These are phyloP conservation scores for Pyrenopolyporus hunteri DNA, from an alignment of 495 filamentous ascomycete species.

Conservation along the genomic window DNA sequence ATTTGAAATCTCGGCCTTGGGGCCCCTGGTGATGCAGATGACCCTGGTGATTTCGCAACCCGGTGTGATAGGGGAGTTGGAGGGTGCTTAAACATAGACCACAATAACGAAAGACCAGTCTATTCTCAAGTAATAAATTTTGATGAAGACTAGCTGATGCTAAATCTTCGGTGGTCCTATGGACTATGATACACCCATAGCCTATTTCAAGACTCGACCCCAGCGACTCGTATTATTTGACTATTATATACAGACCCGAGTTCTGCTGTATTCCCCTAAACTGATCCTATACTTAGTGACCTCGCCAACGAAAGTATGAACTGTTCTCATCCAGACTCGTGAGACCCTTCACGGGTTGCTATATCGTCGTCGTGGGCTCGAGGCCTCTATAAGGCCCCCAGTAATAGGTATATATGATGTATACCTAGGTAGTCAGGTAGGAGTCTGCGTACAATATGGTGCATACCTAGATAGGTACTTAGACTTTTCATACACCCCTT, in stretches of 20 bases:
- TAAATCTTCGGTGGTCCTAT: not conserved
- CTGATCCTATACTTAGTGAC: too few relatives aligned
- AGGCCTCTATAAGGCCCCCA: too few relatives aligned
- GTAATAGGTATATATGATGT: too few relatives aligned
- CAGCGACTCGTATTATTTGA: too few relatives aligned
- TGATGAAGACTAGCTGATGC: not conserved
- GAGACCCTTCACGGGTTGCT: too few relatives aligned
- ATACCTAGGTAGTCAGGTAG: not conserved
- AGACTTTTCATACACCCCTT: not conserved
- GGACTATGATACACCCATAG: not conserved
- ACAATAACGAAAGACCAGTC: constrained; percentile 5
- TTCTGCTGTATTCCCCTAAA: too few relatives aligned
- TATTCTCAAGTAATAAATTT: not conserved
- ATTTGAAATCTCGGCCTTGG: constrained; percentile 15
- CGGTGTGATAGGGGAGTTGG: not conserved
- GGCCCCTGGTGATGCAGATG: not conserved
- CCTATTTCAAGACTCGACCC: not conserved
- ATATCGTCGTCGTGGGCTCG: too few relatives aligned
- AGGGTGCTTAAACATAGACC: constrained; percentile 2
- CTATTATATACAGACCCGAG: too few relatives aligned
- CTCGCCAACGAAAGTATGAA: too few relatives aligned
- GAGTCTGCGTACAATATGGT: not conserved
- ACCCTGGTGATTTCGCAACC: not conserved
- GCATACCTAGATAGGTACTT: not conserved
- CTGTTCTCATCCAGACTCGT: too few relatives aligned